Base-by-base conservation (phyloP, 148 eudicot species). In the Oxyria digyna region DNA sequence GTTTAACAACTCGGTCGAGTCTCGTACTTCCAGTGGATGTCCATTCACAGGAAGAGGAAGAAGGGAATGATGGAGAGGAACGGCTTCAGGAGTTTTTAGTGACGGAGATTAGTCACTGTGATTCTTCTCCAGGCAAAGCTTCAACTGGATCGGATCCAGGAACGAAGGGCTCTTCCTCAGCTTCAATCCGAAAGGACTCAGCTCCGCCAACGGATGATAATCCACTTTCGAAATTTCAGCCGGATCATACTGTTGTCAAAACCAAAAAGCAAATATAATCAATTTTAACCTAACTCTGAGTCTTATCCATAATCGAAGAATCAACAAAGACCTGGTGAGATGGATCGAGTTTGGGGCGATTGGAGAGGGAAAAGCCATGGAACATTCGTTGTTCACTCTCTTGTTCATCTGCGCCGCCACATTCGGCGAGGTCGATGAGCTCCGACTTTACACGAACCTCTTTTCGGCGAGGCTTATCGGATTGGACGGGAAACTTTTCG, bases 1-100 rank as follows among this genome's bases (percentile, higher is more conserved):
- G 84, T 35, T 18, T 79, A 81, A 59, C 97, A 91, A 18, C 63
- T 74, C 29, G 96, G 96, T 0, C 88, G 81, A 45, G 74, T 87
- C 82, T 89, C 96, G 79, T 87, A 87, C 65, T 89, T 89, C 96
- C 96, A 89, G 85, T 89, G 87, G 20, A 89, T 89, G 52, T 89
- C 91, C 80, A 83, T 71, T 0, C 85, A 37, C 46, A 89, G 74
- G 67, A 89, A 87, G 26, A 89, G 66, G 21, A 89, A 89, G 54
- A 89, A 89, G 3, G 96, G 96, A 0, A 89, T 84, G 20, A 89
- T 64, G 0, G 92, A 85, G 17, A 89, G 80, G 54, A 87, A 85
- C 0, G 96, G 96, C 50, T 89, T 89, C 50, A 89, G 86, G 26
- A 89, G 85, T 75, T 81, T 1, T 78, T 82, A 0, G 87, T 80